Base-by-base conservation (phyloP, 352 stramenopile genomes). In the Globisporangium barbulae region DNA sequence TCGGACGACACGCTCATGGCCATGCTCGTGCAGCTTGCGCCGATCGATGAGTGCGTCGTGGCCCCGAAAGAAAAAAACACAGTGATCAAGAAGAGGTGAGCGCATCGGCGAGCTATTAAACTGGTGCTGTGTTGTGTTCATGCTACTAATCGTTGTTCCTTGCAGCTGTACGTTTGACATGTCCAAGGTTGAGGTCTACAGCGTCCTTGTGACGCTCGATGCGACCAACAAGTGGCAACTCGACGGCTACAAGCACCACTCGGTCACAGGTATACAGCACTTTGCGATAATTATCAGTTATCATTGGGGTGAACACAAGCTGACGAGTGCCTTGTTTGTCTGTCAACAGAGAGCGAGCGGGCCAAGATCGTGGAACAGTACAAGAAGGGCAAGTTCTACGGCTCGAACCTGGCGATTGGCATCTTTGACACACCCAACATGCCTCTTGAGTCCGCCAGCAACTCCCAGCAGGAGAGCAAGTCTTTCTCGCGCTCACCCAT, bases 131-230 rank as follows among this genome's bases (percentile, higher is more conserved):
- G 21, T 30, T 42, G 19, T 10, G 33, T 10, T 48, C n/a, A 49
- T 12, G 4, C 9, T 41, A 9, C 15, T 42, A 8, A 41, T 17
- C 41, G 21, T 67, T n/a, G 5, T 21, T 2, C 0, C 3, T 33
- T 62, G 17, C 33, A 88, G 78, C 6, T 91, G 82, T 61, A 74
- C 70, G 4, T 89, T 89, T 48, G 68, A 88, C 45, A 90, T 91
- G 79, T 53, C 63, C 13, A 74, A 78, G 53, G 65, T 88, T 31
- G 73, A 88, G 55, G 72, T 90, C 65, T 91, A 88, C 62, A 89
- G 80, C 53, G 72, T 91, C 45, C 75, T 88, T 1, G 50, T 91
- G 48, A 74, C 58, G 21, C 68, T 80, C 28, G 78, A 85, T 1
- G 21, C 63, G 7, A 50, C 61, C 0, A 31, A 55, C 6, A 53